phyloP scores from a whole-genome alignment of 805 yeast genomes.

The Blastobotrys peoriensis region DNA sequence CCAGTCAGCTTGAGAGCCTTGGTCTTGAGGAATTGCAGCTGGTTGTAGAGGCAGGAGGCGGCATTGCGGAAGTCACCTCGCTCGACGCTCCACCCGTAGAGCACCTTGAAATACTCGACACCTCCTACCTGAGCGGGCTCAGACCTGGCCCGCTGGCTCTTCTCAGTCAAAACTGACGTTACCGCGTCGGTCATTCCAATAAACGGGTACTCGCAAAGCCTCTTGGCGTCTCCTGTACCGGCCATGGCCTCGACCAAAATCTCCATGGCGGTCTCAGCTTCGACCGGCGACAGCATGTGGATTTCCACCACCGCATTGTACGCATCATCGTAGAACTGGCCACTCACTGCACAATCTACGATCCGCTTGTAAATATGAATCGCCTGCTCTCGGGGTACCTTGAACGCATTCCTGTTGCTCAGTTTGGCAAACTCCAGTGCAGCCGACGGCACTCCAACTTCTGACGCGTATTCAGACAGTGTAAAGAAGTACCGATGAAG shows the following conservation, averaged over 20 bases:
- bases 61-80: constrained; percentile 47
- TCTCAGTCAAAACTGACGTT: constrained; percentile 35
- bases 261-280: constrained; percentile 8
- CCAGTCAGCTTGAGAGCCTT: not conserved
- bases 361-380: constrained; percentile 20
- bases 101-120: constrained; percentile 43
- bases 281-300: constrained; percentile 6
- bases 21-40: constrained; percentile 25
- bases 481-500: not conserved
- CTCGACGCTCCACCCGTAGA: constrained; percentile 46
- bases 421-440: constrained; percentile 35
- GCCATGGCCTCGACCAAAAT: constrained; percentile 21
- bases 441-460: constrained; percentile 10
- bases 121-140: not conserved
- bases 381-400: constrained; percentile 21
- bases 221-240: constrained; percentile 34
- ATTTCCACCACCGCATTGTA: constrained; percentile 30
- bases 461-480: not conserved
- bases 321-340: constrained; percentile 30
- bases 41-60: constrained; percentile 33
- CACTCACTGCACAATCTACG: constrained; percentile 26
- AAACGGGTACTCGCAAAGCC: constrained; percentile 39
- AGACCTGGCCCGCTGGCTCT: constrained; percentile 11
- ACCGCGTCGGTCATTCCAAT: constrained; percentile 38
- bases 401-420: constrained; percentile 20